Evolutionary conservation across 192 early-diverging fungal species (phyloP).

Genomic region (Cetraspora pellucida): DNA sequence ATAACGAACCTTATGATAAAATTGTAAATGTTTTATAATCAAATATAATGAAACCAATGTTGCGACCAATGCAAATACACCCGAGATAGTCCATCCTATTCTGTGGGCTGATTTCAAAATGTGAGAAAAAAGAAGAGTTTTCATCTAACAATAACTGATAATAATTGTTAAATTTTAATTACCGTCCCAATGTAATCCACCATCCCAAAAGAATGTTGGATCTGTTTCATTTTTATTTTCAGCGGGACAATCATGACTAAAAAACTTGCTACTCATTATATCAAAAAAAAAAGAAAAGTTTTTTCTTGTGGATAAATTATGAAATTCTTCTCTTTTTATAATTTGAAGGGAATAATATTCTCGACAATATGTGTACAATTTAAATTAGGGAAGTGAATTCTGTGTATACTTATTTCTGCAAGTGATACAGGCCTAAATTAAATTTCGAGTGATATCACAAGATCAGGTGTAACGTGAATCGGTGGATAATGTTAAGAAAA

Average conservation of each 20-base stretch:
- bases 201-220: not conserved
- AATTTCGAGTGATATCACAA: too few relatives aligned
- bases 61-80: slow-evolving; percentile 54
- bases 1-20: slow-evolving; percentile 49
- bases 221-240: not conserved
- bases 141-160: not conserved
- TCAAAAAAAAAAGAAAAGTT: too few relatives aligned
- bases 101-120: slow-evolving; percentile 48
- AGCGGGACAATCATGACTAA: not conserved
- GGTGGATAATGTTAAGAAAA: too few relatives aligned
- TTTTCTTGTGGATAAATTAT: too few relatives aligned
- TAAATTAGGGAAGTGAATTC: too few relatives aligned
- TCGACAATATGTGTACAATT: too few relatives aligned
- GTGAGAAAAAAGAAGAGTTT: not conserved
- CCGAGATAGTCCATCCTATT: slow-evolving; percentile 63
- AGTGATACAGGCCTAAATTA: too few relatives aligned
- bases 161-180: not conserved
- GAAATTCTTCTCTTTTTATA: too few relatives aligned
- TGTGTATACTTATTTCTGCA: too few relatives aligned
- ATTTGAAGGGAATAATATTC: too few relatives aligned
- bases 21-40: slow-evolving; percentile 54
- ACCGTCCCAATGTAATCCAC: not conserved
- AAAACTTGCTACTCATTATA: too few relatives aligned
- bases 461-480: too few relatives aligned
- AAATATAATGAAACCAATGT: slow-evolving; percentile 54